Conservation (phyloP, 2,329 filamentous ascomycete species). For the Dryadomyces quercus-mongolicae region DNA sequence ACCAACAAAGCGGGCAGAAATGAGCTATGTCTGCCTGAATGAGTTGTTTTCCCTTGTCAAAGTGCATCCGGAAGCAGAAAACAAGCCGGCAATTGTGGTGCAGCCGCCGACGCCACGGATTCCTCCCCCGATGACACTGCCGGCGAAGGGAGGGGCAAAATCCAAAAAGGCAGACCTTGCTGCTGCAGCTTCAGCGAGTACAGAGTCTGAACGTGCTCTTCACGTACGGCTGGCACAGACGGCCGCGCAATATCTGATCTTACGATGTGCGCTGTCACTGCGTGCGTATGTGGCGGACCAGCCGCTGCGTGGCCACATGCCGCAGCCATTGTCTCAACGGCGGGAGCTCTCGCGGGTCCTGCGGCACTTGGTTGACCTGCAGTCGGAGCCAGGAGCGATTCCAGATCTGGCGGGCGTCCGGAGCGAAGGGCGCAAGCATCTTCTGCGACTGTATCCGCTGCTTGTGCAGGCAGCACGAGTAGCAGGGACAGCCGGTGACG, state of each 20-base stretch:
- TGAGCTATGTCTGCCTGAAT: constrained; percentile 71
- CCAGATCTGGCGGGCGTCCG: constrained; percentile 40
- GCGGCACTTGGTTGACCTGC: constrained; percentile 50
- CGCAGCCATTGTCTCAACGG: constrained; percentile 70
- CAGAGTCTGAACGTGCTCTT: constrained; percentile 21
- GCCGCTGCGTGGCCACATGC: constrained; percentile 77
- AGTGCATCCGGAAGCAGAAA: constrained; percentile 20
- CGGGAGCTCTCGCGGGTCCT: constrained; percentile 68
- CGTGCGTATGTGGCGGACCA: constrained; percentile 84
- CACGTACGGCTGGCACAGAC: constrained; percentile 57
- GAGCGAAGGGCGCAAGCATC: constrained; percentile 55
- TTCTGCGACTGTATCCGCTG: constrained; percentile 71
- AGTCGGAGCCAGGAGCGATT: constrained; percentile 59
- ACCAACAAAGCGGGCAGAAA: constrained; percentile 52
- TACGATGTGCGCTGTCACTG: constrained; percentile 70
- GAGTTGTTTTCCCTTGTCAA: constrained; percentile 63
- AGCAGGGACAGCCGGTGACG: constrained; percentile 46
- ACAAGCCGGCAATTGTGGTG: constrained; percentile 23
- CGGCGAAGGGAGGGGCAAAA: not conserved
- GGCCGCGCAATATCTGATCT: constrained; percentile 67
- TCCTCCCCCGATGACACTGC: constrained; percentile 11
- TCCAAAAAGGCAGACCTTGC: constrained; percentile 1
- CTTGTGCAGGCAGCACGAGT: constrained; percentile 51
- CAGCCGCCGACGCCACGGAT: constrained; percentile 32
- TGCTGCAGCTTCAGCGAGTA: constrained; percentile 10